Conservation (phyloP, 129 eudicot genomes). For the Calendula officinalis region DNA sequence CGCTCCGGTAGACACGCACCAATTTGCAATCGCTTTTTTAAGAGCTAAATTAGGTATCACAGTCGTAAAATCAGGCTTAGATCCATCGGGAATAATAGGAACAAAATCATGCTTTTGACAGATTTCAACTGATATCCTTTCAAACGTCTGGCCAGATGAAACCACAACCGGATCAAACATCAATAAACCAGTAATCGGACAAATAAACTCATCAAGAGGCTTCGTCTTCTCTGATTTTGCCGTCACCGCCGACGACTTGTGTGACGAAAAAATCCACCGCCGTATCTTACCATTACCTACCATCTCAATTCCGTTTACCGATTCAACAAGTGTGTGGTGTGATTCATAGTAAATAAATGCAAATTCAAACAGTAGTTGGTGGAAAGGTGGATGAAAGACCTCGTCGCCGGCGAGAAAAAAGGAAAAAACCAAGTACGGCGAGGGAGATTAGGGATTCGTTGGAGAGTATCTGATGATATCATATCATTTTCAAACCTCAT, state of each 20-base stretch:
- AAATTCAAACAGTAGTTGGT: constrained; percentile 7
- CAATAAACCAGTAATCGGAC: constrained; percentile 64
- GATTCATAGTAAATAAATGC: constrained; percentile 5
- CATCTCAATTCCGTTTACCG: constrained; percentile 29
- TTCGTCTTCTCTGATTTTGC: constrained; percentile 28
- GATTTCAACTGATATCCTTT: constrained; percentile 50
- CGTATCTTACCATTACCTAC: constrained; percentile 48
- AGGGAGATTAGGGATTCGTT: constrained; percentile 34
- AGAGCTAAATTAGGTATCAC: constrained; percentile 70
- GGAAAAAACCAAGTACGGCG: neutral
- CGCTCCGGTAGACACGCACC: constrained; percentile 51
- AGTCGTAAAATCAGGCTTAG: constrained; percentile 57
- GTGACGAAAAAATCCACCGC: constrained; percentile 47
- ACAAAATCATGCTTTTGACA: constrained; percentile 47
- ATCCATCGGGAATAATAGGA: constrained; percentile 61
- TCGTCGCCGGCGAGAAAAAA: constrained; percentile 22
- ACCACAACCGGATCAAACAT: constrained; percentile 84
- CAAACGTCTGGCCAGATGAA: constrained; percentile 81
- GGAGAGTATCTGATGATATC: constrained; percentile 20
- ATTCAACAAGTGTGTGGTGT: constrained; percentile 14
- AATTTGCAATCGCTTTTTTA: constrained; percentile 54
- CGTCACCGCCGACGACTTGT: constrained; percentile 22
- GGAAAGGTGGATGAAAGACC: constrained; percentile 22
- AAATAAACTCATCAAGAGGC: constrained; percentile 55
- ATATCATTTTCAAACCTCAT: constrained; percentile 3